Evolutionary conservation across 2,329 filamentous ascomycete species (phyloP), one percentile per base, ranked within the genome.

Genomic region (Karstenula rhodostoma): DNA sequence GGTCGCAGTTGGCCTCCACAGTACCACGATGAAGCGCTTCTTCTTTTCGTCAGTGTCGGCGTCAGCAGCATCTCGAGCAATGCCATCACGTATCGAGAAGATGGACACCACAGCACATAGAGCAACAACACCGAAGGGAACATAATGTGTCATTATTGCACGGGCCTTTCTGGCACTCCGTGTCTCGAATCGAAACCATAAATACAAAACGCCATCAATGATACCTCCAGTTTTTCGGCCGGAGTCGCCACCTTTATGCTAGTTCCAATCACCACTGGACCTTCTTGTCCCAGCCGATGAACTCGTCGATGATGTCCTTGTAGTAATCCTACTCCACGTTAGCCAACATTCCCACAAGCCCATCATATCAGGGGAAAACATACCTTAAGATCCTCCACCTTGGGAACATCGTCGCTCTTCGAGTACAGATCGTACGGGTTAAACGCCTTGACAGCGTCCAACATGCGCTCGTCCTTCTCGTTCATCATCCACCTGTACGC

Each of bases 341-440:
- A 55, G 64, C 59, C 59, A 51, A 51, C 15, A 47, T 57, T 12
- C 50, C 37, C 12, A 9, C n/a, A 35, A 22, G n/a, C 2, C 10
- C 0, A 27, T 52, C 8, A 1, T 40, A 12, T 19, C 35, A 23
- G 15, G 8, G 44, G 52, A 3, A 35, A 47, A 61, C 80, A 67
- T 69, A 86, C 85, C 85, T 94, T 96, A 59, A 96, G 82, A 70
- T 91, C 87, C 73, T 93, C 90, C 0, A 89, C 86, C 59, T 86
- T 89, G 1, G 92, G 93, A 23, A 93, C 84, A 25, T 87, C 91
- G 71, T 96, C 93, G 69, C 89, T 93, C 88, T 96, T 96, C 82
- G 90, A 94, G 82, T 96, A 96, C 55, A 96, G 75, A 75, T 96
- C 93, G 71, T 96, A 97, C 0, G 93, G 92, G 77, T 96, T 96